Evolutionary conservation across 2,329 filamentous ascomycete species (phyloP).

Genomic region (Cladosporium sp.): DNA sequence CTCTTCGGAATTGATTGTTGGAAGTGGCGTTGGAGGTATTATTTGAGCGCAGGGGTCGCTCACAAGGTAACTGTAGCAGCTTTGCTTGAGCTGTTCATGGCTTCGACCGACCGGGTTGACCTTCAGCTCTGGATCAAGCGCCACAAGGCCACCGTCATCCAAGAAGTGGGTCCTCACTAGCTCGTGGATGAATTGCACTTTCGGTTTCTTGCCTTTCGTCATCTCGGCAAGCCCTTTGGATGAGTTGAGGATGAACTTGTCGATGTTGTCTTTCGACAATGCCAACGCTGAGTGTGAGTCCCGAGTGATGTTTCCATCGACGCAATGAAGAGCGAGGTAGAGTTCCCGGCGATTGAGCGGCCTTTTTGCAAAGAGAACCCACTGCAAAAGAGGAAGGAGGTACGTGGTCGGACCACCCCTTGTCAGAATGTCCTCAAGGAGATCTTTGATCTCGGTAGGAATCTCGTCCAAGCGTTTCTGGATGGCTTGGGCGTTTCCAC

Average conservation of each 20-base stretch:
- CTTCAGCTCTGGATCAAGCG: no score
- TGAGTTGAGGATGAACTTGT: constrained; percentile 34
- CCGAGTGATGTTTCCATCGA: constrained; percentile 33
- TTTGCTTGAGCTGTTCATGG: no score
- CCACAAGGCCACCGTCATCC: background rate
- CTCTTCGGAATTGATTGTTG: no score
- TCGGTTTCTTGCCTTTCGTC: constrained; percentile 24
- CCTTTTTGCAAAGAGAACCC: constrained; percentile 47
- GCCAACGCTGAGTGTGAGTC: background rate
- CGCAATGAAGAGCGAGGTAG: constrained; percentile 25
- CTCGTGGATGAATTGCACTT: constrained; percentile 52
- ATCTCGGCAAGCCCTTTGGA: constrained; percentile 51
- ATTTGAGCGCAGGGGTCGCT: no score
- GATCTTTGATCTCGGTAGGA: constrained; percentile 2
- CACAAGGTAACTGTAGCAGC: no score
- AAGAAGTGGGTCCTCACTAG: constrained; percentile 32
- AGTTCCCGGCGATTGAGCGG: constrained; percentile 44
- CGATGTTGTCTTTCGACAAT: constrained; percentile 19
- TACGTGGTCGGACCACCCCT: background rate
- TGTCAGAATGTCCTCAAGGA: constrained; percentile 10
- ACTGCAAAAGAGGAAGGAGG: constrained; percentile 44
- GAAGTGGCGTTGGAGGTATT: no score
- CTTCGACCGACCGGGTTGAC: no score
- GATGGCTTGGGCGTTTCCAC: background rate
- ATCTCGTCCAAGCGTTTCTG: background rate